phyloP scores from a whole-genome alignment of 2,329 filamentous ascomycete genomes.

The Diaporthe helianthi region DNA sequence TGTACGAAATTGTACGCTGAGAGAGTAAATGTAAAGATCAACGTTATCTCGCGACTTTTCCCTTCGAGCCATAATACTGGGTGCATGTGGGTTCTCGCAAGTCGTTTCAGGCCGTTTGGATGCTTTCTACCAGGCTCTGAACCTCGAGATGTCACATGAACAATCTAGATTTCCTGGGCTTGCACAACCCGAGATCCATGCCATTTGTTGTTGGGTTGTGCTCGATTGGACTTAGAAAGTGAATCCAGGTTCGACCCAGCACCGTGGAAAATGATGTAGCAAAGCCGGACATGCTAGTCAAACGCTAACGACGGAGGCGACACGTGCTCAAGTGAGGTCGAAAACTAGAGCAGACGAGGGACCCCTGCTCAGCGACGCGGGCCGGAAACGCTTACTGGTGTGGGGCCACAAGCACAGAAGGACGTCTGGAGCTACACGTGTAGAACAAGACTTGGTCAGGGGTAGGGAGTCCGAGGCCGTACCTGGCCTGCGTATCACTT shows the following conservation, averaged over 20 bases:
- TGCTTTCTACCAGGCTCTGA: not conserved
- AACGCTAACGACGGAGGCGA: not conserved
- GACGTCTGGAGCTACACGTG: not conserved
- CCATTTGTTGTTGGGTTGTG: not conserved
- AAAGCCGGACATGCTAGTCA: conserved; percentile 25
- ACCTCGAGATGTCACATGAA: too few species aligned
- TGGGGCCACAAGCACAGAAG: not conserved
- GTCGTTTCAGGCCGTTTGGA: too few species aligned
- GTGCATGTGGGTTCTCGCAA: too few species aligned
- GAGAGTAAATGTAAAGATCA: not conserved
- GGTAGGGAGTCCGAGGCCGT: too few species aligned
- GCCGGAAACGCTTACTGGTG: not conserved
- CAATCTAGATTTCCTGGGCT: too few species aligned
- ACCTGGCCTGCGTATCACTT: conserved; percentile 10
- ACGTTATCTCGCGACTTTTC: not conserved
- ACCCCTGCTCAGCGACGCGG: not conserved
- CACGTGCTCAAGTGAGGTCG: not conserved
- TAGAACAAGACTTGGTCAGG: too few species aligned
- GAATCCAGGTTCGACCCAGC: too few species aligned
- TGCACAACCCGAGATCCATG: too few species aligned
- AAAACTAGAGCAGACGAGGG: not conserved
- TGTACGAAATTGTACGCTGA: too few species aligned
- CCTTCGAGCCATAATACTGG: not conserved
- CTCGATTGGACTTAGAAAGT: too few species aligned
- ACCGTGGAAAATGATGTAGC: not conserved